Percentiles rank a stretch among this genome's conserved stretches.
phyloP scores from a whole-genome alignment of 495 filamentous ascomycete genomes.

The Penicillium cinerascens region DNA sequence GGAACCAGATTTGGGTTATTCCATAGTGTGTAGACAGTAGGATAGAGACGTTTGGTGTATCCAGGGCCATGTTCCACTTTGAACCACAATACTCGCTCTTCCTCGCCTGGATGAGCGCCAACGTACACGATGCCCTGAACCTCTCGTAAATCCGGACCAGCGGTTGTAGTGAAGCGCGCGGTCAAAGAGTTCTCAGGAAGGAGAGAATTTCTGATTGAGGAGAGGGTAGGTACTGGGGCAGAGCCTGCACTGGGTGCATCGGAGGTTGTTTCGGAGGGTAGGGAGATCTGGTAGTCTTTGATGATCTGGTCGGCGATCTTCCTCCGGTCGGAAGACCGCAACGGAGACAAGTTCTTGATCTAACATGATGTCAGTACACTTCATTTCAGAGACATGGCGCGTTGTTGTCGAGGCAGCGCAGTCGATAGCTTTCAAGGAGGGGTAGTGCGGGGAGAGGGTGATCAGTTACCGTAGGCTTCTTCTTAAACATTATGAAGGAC shows the following conservation, averaged over 20 bases:
- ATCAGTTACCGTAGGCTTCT: constrained; percentile 63
- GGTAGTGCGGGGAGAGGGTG: constrained; percentile 30
- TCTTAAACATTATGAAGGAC: constrained; percentile 63
- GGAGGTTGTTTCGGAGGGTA: constrained; percentile 36
- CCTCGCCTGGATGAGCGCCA: constrained; percentile 53
- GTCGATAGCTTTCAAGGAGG: constrained; percentile 11
- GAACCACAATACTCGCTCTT: constrained; percentile 67
- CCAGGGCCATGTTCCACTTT: constrained; percentile 58
- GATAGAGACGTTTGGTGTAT: constrained; percentile 51
- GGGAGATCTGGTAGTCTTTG: constrained; percentile 52
- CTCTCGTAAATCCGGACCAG: constrained; percentile 60
- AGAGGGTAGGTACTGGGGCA: constrained; percentile 41
- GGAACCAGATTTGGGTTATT: constrained; percentile 59
- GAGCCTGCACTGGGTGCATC: constrained; percentile 30
- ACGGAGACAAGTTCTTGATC: constrained; percentile 67
- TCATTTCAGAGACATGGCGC: not conserved
- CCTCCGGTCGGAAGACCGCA: constrained; percentile 69
- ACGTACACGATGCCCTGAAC: constrained; percentile 66
- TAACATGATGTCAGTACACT: constrained; percentile 19
- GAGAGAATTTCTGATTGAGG: constrained; percentile 56
- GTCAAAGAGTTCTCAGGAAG: constrained; percentile 62
- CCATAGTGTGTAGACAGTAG: constrained; percentile 70
- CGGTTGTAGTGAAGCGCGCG: constrained; percentile 67
- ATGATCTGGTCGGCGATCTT: constrained; percentile 71
- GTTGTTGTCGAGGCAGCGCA: not conserved